These are phyloP conservation scores for Fusarium odoratissimum DNA, from an alignment of 2,329 filamentous ascomycete species.

Conservation along the genomic window DNA sequence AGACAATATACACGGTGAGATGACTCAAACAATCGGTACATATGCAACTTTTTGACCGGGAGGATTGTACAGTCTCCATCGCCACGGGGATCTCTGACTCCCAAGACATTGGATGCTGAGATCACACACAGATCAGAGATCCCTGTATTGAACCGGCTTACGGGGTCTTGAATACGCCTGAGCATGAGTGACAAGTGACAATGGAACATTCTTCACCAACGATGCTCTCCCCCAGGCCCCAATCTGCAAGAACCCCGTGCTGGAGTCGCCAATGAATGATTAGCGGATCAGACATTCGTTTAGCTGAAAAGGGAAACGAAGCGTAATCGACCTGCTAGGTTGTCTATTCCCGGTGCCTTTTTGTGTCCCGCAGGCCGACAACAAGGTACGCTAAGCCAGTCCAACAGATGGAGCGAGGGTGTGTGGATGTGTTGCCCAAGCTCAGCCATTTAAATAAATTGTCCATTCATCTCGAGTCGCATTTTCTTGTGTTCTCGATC, in stretches of 20 bases:
- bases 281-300: constrained; percentile 4
- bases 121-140: constrained; percentile 1
- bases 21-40: constrained; percentile 28
- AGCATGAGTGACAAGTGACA: not conserved
- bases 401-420: constrained; percentile 11
- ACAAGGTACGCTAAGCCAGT: constrained; percentile 26
- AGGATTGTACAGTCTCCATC: not conserved
- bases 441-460: constrained; percentile 30
- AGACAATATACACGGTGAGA: constrained; percentile 20
- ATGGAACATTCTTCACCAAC: not conserved
- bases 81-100: not conserved
- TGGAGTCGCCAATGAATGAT: constrained; percentile 10
- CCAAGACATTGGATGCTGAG: not conserved
- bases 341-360: constrained; percentile 36
- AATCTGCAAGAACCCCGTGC: not conserved
- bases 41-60: not conserved
- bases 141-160: not conserved
- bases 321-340: not conserved
- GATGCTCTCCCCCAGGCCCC: not conserved
- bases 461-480: constrained; percentile 22
- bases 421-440: constrained; percentile 13
- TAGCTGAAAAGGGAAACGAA: constrained; percentile 21
- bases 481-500: constrained; percentile 15
- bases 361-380: constrained; percentile 42
- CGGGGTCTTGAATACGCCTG: not conserved